Evolutionary conservation across 176 grass and related monocot species (phyloP).

Genomic region (Oryza glaberrima): DNA sequence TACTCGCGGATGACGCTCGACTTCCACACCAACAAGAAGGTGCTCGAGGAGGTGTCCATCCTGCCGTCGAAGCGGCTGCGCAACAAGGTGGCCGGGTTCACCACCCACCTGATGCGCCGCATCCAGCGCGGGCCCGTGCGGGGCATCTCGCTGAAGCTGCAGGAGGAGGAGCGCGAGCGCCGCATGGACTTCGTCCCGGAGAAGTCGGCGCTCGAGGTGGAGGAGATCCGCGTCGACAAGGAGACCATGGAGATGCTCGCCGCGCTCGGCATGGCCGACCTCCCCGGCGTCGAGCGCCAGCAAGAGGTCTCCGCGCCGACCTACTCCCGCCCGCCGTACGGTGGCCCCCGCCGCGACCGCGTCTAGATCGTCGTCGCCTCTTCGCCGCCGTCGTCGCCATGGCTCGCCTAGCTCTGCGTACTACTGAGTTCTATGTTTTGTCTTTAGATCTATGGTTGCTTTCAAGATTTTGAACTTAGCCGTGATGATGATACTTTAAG

Average conservation of each 20-base stretch:
- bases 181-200: slow-evolving; percentile 96
- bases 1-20: slow-evolving; percentile 87
- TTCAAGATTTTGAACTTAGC: slow-evolving; percentile 43
- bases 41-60: slow-evolving; percentile 86
- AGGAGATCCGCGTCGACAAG: slow-evolving; percentile 84
- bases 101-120: slow-evolving; percentile 87
- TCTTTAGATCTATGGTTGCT: slow-evolving; percentile 37
- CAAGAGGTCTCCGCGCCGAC: slow-evolving; percentile 39
- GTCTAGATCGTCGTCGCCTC: slow-evolving; percentile 1
- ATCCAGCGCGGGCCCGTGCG: slow-evolving; percentile 88
- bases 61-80: slow-evolving; percentile 84
- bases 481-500: not conserved
- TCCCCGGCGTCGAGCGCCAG: slow-evolving; percentile 77
- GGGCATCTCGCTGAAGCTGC: slow-evolving; percentile 89
- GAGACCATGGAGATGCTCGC: slow-evolving; percentile 90
- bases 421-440: slow-evolving; percentile 10
- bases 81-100: slow-evolving; percentile 93
- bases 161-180: slow-evolving; percentile 96
- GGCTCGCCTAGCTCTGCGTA: slow-evolving; percentile 8
- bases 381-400: not conserved
- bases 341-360: slow-evolving; percentile 54
- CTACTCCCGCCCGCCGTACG: slow-evolving; percentile 48
- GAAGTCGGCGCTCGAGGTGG: slow-evolving; percentile 80
- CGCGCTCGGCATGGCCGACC: slow-evolving; percentile 78
- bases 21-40: slow-evolving; percentile 96